phyloP scores from a whole-genome alignment of 345 rosid genomes.

The Hypericum androsaemum region DNA sequence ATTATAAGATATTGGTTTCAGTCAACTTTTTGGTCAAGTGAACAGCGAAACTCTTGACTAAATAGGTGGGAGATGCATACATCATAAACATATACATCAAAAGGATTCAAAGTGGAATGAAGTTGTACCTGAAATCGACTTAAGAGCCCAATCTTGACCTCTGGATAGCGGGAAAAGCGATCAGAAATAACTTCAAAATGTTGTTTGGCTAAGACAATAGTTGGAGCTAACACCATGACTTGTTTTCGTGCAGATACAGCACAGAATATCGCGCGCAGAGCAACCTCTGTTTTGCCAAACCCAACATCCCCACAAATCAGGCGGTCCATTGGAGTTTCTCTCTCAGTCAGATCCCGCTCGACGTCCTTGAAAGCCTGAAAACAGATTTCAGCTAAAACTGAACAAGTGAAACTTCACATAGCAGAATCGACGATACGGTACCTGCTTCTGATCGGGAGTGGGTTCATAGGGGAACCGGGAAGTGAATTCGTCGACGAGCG shows the following conservation, averaged over 20 bases:
- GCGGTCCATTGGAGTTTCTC: conserved; percentile 94
- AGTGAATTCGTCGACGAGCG: conserved; percentile 54
- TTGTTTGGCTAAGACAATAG: conserved; percentile 87
- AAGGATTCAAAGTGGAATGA: too few relatives aligned
- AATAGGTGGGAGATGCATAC: too few relatives aligned
- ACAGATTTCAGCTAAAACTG: conserved; percentile 20
- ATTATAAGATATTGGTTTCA: too few relatives aligned
- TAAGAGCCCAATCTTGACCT: conserved; percentile 68
- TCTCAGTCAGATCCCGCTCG: conserved; percentile 80
- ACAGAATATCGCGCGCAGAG: conserved; percentile 80
- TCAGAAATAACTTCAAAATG: conserved; percentile 84
- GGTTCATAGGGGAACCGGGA: conserved; percentile 73
- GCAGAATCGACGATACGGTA: conserved; percentile 2
- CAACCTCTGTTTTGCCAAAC: conserved; percentile 97
- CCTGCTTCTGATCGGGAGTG: conserved; percentile 88
- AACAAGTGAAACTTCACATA: background rate
- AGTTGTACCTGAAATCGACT: conserved; percentile 84
- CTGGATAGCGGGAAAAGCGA: conserved; percentile 52
- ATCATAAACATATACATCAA: too few relatives aligned
- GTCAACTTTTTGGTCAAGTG: too few relatives aligned
- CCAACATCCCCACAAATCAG: conserved; percentile 97
- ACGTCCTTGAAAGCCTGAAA: conserved; percentile 90
- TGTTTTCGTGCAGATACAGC: conserved; percentile 86
- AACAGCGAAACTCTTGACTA: too few relatives aligned
- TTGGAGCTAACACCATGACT: conserved; percentile 96